Base-by-base conservation (phyloP, 257 asterid species). In the Cordia subcordata region DNA sequence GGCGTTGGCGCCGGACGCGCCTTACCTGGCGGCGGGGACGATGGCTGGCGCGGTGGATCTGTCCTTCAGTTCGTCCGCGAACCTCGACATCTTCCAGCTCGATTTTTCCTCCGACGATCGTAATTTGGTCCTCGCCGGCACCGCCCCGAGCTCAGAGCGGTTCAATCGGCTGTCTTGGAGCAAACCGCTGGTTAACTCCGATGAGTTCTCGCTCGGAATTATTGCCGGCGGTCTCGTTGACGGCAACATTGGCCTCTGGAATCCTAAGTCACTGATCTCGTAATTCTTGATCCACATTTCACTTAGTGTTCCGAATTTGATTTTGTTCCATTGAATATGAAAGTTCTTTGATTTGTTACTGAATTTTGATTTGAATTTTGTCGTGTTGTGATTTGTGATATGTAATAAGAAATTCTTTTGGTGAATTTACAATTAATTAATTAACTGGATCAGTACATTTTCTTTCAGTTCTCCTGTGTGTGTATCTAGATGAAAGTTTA, bases 31-130 rank as follows among this genome's bases (percentile, higher is more conserved):
- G 19, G 86, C 94, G 54, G 95, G 94, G 62, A 87, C 95, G 76
- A 87, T 84, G 95, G 94, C 95, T 1, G 95, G 95, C 57, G 95
- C 95, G 60, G 95, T 87, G 69, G 95, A 87, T 81, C 78, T 84
- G 72, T 87, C 83, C 51, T 87, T 87, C 76, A 87, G 95, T 56
- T 87, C 95, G 19, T 74, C 94, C 8, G 94, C 95, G 13, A 87
- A 84, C 77, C 87, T 87, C 54, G 95, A 87, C 66, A 75, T 87
- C 35, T 87, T 84, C 75, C 78, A 82, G 79, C 84, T 87, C 38
- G 90, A 87, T 73, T 87, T 87, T 54, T 80, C 63, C 16, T 80
- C 94, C 22, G 90, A 82, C 59, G 94, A 87, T 82, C 77, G 79
- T 49, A 81, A 82, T 74, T 71, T 86, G 58, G 40, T 60, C 44